Conservation (phyloP, 257 asterid genomes). For the Solanum commersonii region DNA sequence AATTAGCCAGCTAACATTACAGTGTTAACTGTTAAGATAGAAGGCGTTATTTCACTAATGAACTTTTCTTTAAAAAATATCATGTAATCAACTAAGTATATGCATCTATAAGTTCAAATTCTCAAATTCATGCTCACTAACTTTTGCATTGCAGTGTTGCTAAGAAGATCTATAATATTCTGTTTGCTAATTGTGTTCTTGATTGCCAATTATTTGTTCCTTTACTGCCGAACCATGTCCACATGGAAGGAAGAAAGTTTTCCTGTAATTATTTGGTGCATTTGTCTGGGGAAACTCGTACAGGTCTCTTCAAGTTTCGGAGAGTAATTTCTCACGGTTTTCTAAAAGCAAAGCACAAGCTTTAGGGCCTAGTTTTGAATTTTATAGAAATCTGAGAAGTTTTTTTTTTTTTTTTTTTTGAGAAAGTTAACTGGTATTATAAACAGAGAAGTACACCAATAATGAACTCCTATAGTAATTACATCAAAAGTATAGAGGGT, state of each 20-base stretch:
- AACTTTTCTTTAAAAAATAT: no score
- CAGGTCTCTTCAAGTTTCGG: background rate
- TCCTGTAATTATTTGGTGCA: background rate
- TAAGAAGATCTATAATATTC: background rate
- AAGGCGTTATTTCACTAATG: background rate
- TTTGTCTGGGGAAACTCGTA: background rate
- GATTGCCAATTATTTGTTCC: background rate
- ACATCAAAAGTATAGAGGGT: no score
- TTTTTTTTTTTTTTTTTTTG: background rate
- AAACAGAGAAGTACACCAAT: background rate
- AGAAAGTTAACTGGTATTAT: background rate
- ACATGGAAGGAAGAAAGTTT: background rate
- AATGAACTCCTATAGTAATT: no score
- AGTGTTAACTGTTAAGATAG: background rate
- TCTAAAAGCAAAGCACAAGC: background rate
- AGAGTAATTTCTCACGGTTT: background rate
- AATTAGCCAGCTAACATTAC: background rate
- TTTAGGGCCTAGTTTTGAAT: background rate
- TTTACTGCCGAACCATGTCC: background rate
- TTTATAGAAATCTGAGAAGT: background rate
- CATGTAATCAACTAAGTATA: background rate
- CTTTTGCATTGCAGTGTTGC: background rate
- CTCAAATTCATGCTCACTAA: background rate
- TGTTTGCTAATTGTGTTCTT: background rate
- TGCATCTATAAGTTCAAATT: background rate